These are phyloP conservation scores for Starmerella lactis-condensi DNA, from an alignment of 805 yeast species.

Conservation along the genomic window DNA sequence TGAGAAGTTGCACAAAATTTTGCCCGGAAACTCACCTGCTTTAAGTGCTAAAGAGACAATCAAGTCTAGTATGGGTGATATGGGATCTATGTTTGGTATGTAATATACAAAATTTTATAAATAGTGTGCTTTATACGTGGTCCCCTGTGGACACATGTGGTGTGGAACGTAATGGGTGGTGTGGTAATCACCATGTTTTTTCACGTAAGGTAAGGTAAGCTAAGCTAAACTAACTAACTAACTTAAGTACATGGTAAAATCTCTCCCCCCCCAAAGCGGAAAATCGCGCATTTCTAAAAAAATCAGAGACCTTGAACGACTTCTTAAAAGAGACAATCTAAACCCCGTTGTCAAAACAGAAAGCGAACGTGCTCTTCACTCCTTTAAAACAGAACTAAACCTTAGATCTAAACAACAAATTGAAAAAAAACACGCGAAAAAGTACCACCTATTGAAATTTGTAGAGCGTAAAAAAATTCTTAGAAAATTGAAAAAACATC, in stretches of 20 bases:
- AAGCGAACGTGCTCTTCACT: conserved; percentile 51
- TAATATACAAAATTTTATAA: too few species aligned
- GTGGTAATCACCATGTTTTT: too few species aligned
- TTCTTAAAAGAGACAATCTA: conserved; percentile 41
- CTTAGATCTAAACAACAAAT: conserved; percentile 29
- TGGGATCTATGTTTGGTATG: too few species aligned
- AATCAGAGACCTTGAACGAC: conserved; percentile 68
- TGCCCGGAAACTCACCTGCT: conserved; percentile 71
- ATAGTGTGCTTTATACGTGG: too few species aligned
- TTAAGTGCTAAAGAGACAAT: conserved; percentile 73
- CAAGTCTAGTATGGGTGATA: conserved; percentile 22
- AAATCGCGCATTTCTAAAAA: too few species aligned
- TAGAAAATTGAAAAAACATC: conserved; percentile 39
- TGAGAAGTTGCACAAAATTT: conserved; percentile 65
- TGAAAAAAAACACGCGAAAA: conserved; percentile 38
- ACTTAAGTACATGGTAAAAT: too few species aligned
- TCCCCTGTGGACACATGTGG: too few species aligned
- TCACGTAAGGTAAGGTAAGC: too few species aligned
- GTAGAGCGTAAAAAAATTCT: conserved; percentile 76
- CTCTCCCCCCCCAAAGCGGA: too few species aligned
- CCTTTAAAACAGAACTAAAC: conserved; percentile 39
- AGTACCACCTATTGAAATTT: conserved; percentile 84
- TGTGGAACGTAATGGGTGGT: too few species aligned
- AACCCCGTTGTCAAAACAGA: conserved; percentile 32
- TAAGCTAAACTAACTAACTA: too few species aligned